A percentile compares a stretch with the other conserved stretches of the same genome.
phyloP scores from a whole-genome alignment of 1,139 yeast species.

The Taphrina communis region DNA sequence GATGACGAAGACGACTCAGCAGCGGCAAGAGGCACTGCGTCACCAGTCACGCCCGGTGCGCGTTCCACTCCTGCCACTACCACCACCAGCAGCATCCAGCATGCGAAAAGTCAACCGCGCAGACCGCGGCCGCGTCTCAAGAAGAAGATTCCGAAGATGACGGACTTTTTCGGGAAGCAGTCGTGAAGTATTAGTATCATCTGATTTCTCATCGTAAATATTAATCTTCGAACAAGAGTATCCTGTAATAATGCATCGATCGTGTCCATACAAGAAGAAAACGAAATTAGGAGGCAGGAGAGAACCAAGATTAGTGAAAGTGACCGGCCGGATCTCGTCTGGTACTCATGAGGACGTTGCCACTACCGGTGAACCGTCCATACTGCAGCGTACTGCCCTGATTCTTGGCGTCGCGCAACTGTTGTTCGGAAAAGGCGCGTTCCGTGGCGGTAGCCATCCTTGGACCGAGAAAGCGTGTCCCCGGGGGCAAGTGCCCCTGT shows the following conservation, averaged over 20 bases:
- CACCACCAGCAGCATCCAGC: neutral
- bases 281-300: neutral
- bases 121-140: conserved; percentile 21
- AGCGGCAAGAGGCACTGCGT: neutral
- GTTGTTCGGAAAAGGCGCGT: conserved; percentile 42
- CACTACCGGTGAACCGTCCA: conserved; percentile 51
- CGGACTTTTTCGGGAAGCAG: conserved; percentile 29
- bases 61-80: neutral
- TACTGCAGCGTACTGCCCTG: conserved; percentile 66
- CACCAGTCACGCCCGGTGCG: neutral
- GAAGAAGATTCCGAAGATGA: conserved; percentile 25
- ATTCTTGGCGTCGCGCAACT: conserved; percentile 53
- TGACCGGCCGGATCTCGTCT: conserved; percentile 42
- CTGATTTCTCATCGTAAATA: neutral
- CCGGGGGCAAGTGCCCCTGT: conserved; percentile 55
- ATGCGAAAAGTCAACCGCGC: conserved; percentile 22
- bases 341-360: conserved; percentile 22
- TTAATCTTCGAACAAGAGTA: neutral
- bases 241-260: too few relatives aligned
- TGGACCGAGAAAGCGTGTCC: conserved; percentile 58
- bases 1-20: neutral
- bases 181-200: neutral
- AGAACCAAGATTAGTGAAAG: conserved; percentile 20
- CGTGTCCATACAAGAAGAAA: too few relatives aligned
- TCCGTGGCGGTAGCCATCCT: conserved; percentile 50